These are phyloP conservation scores for Pseudognaphalium luteoalbum DNA, from an alignment of 129 eudicot genomes.

Conservation along the genomic window DNA sequence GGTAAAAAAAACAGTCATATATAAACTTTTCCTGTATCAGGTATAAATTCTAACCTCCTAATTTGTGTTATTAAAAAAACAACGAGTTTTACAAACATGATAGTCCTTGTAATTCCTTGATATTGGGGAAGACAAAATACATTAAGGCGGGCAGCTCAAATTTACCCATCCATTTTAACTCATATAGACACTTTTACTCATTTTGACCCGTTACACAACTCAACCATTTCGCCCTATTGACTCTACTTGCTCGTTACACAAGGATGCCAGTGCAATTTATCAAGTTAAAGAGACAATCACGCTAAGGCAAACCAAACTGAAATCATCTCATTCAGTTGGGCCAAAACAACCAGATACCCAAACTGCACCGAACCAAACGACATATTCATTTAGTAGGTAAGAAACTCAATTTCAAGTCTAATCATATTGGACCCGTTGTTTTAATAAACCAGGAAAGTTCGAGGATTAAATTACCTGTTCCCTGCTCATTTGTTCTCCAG, in stretches of 20 bases:
- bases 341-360: not conserved
- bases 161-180: not conserved
- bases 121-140: no score
- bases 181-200: not conserved
- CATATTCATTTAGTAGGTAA: not conserved
- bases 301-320: not conserved
- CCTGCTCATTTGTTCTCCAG: slow-evolving; percentile 72
- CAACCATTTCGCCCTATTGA: no score
- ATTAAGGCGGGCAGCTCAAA: not conserved
- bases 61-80: not conserved
- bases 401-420: no score
- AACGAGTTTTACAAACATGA: not conserved
- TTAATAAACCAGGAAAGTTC: not conserved
- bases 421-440: no score
- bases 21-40: no score
- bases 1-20: not conserved
- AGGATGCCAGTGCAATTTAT: no score
- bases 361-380: not conserved
- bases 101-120: not conserved
- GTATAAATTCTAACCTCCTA: not conserved
- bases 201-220: no score
- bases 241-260: no score
- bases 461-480: slow-evolving; percentile 60
- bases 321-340: not conserved
- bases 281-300: not conserved